Evolutionary conservation across 352 stramenopile genomes (phyloP).

Genomic region (Elongisporangium senticosum): DNA sequence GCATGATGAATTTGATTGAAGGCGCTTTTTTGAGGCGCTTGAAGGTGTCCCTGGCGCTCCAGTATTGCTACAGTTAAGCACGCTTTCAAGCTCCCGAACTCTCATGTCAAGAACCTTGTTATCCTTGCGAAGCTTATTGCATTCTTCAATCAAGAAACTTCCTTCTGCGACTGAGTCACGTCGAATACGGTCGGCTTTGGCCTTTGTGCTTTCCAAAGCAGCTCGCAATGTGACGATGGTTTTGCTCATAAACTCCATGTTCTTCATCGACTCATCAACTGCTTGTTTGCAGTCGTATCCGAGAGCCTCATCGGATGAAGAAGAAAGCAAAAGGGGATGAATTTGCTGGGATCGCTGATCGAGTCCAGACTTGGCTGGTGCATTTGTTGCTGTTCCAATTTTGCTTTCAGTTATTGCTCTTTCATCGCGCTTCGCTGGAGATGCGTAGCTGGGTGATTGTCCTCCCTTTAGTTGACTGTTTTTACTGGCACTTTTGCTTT

Average conservation of each 20-base stretch:
- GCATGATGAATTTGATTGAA: not conserved
- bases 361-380: not conserved
- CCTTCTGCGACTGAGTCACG: constrained; percentile 73
- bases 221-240: constrained; percentile 59
- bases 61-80: constrained; percentile 1
- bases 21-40: not conserved
- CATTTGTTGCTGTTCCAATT: constrained; percentile 1
- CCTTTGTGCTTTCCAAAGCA: constrained; percentile 63
- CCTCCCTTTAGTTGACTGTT: constrained; percentile 8
- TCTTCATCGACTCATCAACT: constrained; percentile 68
- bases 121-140: constrained; percentile 70
- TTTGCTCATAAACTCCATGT: constrained; percentile 80
- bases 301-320: constrained; percentile 33
- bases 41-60: not conserved
- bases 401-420: not conserved
- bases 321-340: not conserved
- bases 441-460: constrained; percentile 3
- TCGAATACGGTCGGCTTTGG: constrained; percentile 54
- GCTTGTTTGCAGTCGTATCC: constrained; percentile 75
- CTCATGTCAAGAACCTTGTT: constrained; percentile 62
- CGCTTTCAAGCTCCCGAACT: constrained; percentile 56
- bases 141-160: constrained; percentile 75
- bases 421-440: not conserved
- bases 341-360: constrained; percentile 3
- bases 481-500: constrained; percentile 4